Conservation (phyloP, 805 yeast genomes). For the Pichia exigua region DNA sequence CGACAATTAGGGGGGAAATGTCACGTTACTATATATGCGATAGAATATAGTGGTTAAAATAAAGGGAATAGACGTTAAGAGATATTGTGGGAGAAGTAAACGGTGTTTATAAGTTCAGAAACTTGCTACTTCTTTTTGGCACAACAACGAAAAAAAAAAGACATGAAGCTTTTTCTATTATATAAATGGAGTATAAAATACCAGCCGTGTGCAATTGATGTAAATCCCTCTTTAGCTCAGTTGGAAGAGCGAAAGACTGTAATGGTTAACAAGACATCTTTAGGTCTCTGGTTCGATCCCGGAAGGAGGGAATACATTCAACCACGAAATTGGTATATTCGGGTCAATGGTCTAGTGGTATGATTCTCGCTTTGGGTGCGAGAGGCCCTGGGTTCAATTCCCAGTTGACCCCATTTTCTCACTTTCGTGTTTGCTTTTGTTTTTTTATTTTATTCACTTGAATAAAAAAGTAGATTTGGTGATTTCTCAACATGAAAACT, state of each 20-base stretch:
- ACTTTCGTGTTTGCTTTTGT: background rate
- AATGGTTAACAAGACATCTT: slow-evolving; percentile 12
- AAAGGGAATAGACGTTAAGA: too few species aligned
- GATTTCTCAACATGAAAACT: background rate
- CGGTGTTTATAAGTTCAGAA: too few species aligned
- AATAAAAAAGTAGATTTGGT: background rate
- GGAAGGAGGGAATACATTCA: slow-evolving; percentile 11
- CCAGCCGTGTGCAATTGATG: too few species aligned
- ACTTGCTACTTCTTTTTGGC: too few species aligned
- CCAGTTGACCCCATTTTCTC: slow-evolving; percentile 29
- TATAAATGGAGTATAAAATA: background rate
- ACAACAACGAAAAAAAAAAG: background rate
- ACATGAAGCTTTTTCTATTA: background rate
- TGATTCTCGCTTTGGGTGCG: slow-evolving; percentile 51
- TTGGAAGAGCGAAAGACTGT: slow-evolving; percentile 20
- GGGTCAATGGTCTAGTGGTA: slow-evolving; percentile 45
- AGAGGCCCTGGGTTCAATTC: slow-evolving; percentile 52
- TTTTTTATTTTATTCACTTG: background rate
- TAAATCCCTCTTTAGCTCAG: slow-evolving; percentile 18
- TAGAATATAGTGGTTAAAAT: too few species aligned
- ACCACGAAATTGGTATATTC: too few species aligned
- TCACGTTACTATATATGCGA: too few species aligned
- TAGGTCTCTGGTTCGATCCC: slow-evolving; percentile 15
- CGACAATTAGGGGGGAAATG: too few species aligned
- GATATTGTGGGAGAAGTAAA: too few species aligned